Evolutionary conservation across 352 stramenopile genomes (phyloP).

Genomic region (Globisporangium acanthophoron): DNA sequence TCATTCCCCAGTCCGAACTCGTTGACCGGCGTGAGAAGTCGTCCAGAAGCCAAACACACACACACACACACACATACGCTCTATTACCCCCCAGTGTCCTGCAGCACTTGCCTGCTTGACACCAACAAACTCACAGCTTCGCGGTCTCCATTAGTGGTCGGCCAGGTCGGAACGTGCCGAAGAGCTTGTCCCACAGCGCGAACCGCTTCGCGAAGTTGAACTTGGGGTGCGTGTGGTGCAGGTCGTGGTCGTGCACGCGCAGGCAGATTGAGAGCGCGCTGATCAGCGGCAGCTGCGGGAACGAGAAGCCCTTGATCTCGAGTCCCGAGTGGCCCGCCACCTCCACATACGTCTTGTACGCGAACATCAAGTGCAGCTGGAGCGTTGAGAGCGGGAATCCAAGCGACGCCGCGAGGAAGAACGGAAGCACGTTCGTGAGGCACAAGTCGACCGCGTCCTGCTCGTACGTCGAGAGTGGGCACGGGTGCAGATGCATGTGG

Average conservation of each 20-base stretch:
- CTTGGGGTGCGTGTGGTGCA: conserved; percentile 77
- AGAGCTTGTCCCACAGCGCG: conserved; percentile 82
- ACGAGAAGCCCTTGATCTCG: conserved; percentile 81
- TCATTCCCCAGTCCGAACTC: no score
- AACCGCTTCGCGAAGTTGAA: conserved; percentile 90
- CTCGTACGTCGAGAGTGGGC: conserved; percentile 78
- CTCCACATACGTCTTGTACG: conserved; percentile 89
- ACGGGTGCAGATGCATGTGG: conserved; percentile 72
- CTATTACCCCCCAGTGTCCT: background rate
- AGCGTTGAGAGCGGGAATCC: conserved; percentile 37
- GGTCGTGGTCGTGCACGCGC: conserved; percentile 76
- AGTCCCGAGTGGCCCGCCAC: conserved; percentile 78
- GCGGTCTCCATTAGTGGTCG: conserved; percentile 6
- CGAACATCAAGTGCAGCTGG: conserved; percentile 76
- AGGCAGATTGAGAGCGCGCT: conserved; percentile 51
- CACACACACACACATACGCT: background rate
- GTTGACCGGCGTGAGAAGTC: no score
- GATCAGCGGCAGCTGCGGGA: conserved; percentile 78
- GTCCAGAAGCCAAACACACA: background rate
- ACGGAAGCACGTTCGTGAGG: conserved; percentile 76
- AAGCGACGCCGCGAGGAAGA: conserved; percentile 40
- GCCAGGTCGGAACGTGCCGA: conserved; percentile 61
- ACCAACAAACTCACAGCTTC: conserved; percentile 1
- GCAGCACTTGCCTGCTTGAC: background rate
- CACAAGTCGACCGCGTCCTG: conserved; percentile 68